A percentile compares a stretch with the other conserved stretches of the same genome.
phyloP scores from a whole-genome alignment of 2,329 filamentous ascomycete genomes.

The Fusarium sp. region DNA sequence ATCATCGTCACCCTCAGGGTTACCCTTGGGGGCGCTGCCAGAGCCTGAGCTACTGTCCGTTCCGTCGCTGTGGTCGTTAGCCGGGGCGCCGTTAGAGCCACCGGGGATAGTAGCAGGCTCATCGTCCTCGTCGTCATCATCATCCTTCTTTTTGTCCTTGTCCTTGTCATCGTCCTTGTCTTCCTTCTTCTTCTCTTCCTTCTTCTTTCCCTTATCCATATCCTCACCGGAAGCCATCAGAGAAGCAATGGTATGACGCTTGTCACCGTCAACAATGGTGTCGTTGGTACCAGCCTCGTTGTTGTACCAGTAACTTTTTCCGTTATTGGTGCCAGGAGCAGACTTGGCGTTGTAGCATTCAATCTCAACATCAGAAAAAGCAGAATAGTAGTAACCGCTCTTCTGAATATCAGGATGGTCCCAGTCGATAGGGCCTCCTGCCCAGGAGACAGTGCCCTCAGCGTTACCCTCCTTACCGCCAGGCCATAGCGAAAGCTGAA shows the following conservation, averaged over 20 bases:
- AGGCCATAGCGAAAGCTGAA: conserved; percentile 97
- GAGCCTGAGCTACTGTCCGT: conserved; percentile 23
- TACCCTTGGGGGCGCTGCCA: conserved; percentile 29
- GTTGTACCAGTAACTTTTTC: conserved; percentile 81
- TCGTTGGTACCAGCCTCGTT: conserved; percentile 74
- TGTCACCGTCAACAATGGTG: conserved; percentile 79
- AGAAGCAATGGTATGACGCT: conserved; percentile 80
- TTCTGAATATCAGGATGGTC: conserved; percentile 78
- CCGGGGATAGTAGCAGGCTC: conserved; percentile 42
- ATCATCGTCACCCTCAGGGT: conserved; percentile 32
- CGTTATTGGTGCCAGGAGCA: conserved; percentile 74
- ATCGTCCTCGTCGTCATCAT: conserved; percentile 29
- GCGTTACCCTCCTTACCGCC: conserved; percentile 84
- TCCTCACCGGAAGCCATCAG: conserved; percentile 84
- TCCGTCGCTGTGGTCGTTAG: conserved; percentile 37
- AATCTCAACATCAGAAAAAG: conserved; percentile 80
- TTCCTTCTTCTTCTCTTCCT: conserved; percentile 39
- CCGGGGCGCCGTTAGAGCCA: conserved; percentile 30
- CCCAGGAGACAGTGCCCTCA: conserved; percentile 89
- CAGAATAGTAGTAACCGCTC: conserved; percentile 89
- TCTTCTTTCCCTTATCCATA: conserved; percentile 63
- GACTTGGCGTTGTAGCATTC: conserved; percentile 79
- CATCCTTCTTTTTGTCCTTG: conserved; percentile 30
- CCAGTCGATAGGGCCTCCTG: conserved; percentile 90
- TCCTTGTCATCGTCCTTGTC: conserved; percentile 24